phyloP scores from a whole-genome alignment of 169 alveolate species.

The Cardiosporidium cionae region DNA sequence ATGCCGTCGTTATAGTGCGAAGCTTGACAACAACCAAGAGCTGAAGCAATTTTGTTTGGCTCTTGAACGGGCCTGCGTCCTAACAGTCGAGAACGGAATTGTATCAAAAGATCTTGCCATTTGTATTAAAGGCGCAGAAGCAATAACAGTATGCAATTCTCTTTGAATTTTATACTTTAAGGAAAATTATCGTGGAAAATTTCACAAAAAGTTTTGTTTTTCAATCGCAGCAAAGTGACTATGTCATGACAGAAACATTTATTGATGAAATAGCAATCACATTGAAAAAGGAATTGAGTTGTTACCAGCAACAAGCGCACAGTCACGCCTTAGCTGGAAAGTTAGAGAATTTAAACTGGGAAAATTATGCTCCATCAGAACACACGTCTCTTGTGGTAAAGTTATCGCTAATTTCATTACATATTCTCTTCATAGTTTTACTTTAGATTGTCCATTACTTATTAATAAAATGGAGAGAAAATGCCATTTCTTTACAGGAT shows the following conservation, averaged over 20 bases:
- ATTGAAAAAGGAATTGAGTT: slow-evolving; percentile 28
- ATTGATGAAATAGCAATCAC: slow-evolving; percentile 45
- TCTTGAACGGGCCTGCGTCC: slow-evolving; percentile 75
- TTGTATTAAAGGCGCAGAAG: slow-evolving; percentile 42
- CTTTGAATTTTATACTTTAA: not conserved
- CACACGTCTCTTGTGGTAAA: slow-evolving; percentile 35
- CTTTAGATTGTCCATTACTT: too few species aligned
- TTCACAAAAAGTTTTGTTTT: not conserved
- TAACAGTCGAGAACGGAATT: slow-evolving; percentile 80
- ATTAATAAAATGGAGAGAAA: too few species aligned
- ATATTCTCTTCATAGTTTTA: too few species aligned
- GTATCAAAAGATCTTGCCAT: slow-evolving; percentile 88
- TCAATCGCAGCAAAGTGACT: slow-evolving; percentile 15
- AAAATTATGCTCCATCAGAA: slow-evolving; percentile 49
- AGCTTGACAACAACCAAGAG: slow-evolving; percentile 71
- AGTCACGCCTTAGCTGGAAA: slow-evolving; percentile 21
- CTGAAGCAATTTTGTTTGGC: slow-evolving; percentile 67
- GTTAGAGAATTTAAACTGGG: slow-evolving; percentile 47
- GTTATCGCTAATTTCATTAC: too few species aligned
- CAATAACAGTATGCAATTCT: not conserved
- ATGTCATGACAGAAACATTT: slow-evolving; percentile 22
- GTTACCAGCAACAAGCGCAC: slow-evolving; percentile 21
- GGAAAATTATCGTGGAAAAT: not conserved
- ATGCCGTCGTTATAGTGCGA: slow-evolving; percentile 50
- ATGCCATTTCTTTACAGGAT: too few species aligned